phyloP scores from a whole-genome alignment of 2,329 filamentous ascomycete species.

The Pseudogymnoascus sp. region DNA sequence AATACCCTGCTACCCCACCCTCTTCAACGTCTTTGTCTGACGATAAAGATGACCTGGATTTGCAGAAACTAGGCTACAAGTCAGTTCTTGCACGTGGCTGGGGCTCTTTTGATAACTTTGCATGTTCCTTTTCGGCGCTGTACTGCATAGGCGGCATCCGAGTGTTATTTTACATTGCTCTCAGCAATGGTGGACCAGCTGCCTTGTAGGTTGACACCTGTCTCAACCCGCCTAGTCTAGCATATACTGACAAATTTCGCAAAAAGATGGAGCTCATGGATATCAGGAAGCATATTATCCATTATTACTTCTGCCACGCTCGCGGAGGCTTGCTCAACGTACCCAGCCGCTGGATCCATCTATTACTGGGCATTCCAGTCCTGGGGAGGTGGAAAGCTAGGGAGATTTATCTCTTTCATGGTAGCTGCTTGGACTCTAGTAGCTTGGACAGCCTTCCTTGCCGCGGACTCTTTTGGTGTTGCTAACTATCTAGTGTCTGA shows the following conservation, averaged over 20 bases:
- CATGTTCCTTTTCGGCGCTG: constrained; percentile 25
- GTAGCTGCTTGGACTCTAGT: constrained; percentile 13
- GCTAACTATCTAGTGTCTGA: constrained; percentile 9
- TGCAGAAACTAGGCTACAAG: constrained; percentile 24
- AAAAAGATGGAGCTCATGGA: constrained; percentile 12
- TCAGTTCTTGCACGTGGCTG: constrained; percentile 24
- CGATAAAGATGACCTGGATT: constrained; percentile 24
- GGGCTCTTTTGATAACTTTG: constrained; percentile 25
- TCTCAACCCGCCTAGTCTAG: background rate
- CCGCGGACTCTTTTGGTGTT: background rate
- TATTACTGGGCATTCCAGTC: constrained; percentile 29
- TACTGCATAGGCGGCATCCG: constrained; percentile 25
- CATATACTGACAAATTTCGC: background rate
- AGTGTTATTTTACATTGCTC: constrained; percentile 26
- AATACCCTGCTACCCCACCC: background rate
- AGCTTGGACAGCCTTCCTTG: constrained; percentile 13
- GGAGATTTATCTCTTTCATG: constrained; percentile 12
- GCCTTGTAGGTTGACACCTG: constrained; percentile 2
- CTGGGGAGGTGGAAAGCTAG: constrained; percentile 16
- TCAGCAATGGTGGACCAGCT: constrained; percentile 23
- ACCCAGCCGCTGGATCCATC: constrained; percentile 27
- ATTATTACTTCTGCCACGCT: constrained; percentile 27
- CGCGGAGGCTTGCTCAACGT: constrained; percentile 27
- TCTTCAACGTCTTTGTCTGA: background rate
- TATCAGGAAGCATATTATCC: constrained; percentile 11